These are phyloP conservation scores for Ceratopteris richardii DNA, from an alignment of 75 land plant genomes.

Conservation along the genomic window DNA sequence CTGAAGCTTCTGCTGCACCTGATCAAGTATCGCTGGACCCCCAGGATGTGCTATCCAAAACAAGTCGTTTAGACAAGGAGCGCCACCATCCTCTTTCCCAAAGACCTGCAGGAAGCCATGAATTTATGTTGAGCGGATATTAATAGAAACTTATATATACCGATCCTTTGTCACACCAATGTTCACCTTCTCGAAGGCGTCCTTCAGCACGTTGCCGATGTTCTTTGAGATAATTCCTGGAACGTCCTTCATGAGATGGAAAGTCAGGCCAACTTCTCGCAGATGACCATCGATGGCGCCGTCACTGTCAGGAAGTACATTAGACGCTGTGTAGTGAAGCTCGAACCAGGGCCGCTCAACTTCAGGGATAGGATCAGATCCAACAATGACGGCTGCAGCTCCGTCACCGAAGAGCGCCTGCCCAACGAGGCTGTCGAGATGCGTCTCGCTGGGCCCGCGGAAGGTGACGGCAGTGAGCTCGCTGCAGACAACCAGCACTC, in stretches of 20 bases:
- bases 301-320: constrained; percentile 41
- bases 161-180: constrained; percentile 9
- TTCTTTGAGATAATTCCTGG: constrained; percentile 50
- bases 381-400: constrained; percentile 39
- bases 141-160: too few relatives aligned
- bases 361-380: constrained; percentile 31
- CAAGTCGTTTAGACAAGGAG: constrained; percentile 29
- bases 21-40: constrained; percentile 45
- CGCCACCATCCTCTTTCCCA: too few relatives aligned
- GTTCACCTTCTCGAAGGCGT: constrained; percentile 25
- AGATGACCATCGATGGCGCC: constrained; percentile 44
- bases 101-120: too few relatives aligned
- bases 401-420: constrained; percentile 56
- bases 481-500: constrained; percentile 45
- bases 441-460: constrained; percentile 40
- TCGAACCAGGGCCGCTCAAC: constrained; percentile 32
- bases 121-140: too few relatives aligned
- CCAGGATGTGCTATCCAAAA: constrained; percentile 61
- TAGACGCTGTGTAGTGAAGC: constrained; percentile 24
- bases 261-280: constrained; percentile 38
- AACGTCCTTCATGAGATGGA: constrained; percentile 53
- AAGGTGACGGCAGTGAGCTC: constrained; percentile 46
- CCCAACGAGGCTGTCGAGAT: constrained; percentile 43
- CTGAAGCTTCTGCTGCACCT: constrained; percentile 31
- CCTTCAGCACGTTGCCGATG: constrained; percentile 28